A percentile compares a stretch with the other conserved stretches of the same genome.
phyloP scores from a whole-genome alignment of 2,329 filamentous ascomycete genomes.

The Calcarisporium arbuscula region DNA sequence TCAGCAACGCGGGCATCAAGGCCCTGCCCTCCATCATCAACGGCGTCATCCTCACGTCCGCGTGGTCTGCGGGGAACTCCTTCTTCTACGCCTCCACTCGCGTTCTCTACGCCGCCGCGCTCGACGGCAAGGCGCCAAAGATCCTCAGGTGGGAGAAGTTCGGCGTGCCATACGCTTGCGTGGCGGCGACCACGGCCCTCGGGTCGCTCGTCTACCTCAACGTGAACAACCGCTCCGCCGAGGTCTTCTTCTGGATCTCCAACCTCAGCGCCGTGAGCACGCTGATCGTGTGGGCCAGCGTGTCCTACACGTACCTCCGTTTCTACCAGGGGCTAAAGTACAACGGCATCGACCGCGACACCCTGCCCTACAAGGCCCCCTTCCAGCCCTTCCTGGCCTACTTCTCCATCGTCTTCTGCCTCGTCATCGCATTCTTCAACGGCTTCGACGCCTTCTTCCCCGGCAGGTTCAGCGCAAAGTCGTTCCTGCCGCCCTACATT shows the following conservation, averaged over 20 bases:
- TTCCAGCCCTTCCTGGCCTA: slow-evolving; percentile 65
- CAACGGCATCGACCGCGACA: slow-evolving; percentile 58
- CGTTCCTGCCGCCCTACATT: slow-evolving; percentile 63
- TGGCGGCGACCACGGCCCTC: slow-evolving; percentile 40
- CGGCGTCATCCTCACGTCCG: slow-evolving; percentile 50
- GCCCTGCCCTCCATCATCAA: slow-evolving; percentile 47
- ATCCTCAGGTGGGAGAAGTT: slow-evolving; percentile 23
- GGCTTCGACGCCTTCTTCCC: slow-evolving; percentile 69
- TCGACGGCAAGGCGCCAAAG: slow-evolving; percentile 34
- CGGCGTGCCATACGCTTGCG: slow-evolving; percentile 24
- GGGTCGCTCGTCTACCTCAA: slow-evolving; percentile 58
- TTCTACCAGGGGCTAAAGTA: slow-evolving; percentile 61
- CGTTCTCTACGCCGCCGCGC: slow-evolving; percentile 40
- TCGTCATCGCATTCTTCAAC: slow-evolving; percentile 62
- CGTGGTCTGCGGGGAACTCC: slow-evolving; percentile 52
- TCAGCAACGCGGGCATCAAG: slow-evolving; percentile 38
- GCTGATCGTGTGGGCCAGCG: slow-evolving; percentile 61
- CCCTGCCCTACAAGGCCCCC: slow-evolving; percentile 57
- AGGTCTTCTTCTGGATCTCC: slow-evolving; percentile 58
- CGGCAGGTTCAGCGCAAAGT: slow-evolving; percentile 32
- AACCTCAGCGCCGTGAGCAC: slow-evolving; percentile 62
- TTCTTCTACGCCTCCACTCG: slow-evolving; percentile 47
- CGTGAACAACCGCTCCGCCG: slow-evolving; percentile 48
- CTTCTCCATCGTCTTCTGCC: slow-evolving; percentile 53
- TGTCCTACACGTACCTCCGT: slow-evolving; percentile 61